Evolutionary conservation across 192 early-diverging fungal species (phyloP).

Genomic region (Coemansia sp.): DNA sequence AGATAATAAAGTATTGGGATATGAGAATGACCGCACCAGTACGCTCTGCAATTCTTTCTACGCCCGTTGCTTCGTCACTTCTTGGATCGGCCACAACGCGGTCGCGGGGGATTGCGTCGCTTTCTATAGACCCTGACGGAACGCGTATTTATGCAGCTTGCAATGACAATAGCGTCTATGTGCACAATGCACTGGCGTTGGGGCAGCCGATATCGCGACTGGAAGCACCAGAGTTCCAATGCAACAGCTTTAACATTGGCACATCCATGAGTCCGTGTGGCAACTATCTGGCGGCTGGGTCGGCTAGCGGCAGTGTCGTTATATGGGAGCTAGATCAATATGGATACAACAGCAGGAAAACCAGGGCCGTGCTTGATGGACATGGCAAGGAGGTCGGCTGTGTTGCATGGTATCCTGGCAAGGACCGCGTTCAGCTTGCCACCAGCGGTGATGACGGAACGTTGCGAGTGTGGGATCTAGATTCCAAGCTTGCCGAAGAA

Average conservation of each 20-base stretch:
- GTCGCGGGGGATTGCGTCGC: conserved; percentile 62
- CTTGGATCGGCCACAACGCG: conserved; percentile 34
- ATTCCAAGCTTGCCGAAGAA: conserved; percentile 24
- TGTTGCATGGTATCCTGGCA: conserved; percentile 70
- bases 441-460: conserved; percentile 77
- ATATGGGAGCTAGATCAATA: conserved; percentile 70
- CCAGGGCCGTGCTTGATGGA: conserved; percentile 58
- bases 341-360: conserved; percentile 18
- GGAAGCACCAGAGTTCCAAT: conserved; percentile 59
- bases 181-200: conserved; percentile 63
- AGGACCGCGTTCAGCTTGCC: conserved; percentile 60
- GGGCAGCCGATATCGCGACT: conserved; percentile 56
- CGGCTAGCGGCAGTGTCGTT: conserved; percentile 62
- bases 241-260: conserved; percentile 70
- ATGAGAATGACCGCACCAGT: conserved; percentile 57
- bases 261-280: conserved; percentile 74
- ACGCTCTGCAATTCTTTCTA: conserved; percentile 43
- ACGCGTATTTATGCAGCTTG: conserved; percentile 71
- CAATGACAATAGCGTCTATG: conserved; percentile 67
- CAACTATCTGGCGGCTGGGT: conserved; percentile 70
- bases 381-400: conserved; percentile 70
- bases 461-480: conserved; percentile 70
- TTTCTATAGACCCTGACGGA: conserved; percentile 66
- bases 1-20: conserved; percentile 81
- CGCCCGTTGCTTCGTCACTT: conserved; percentile 40